phyloP scores from a whole-genome alignment of 2,329 filamentous ascomycete species.

The Purpureocillium lavendulum region DNA sequence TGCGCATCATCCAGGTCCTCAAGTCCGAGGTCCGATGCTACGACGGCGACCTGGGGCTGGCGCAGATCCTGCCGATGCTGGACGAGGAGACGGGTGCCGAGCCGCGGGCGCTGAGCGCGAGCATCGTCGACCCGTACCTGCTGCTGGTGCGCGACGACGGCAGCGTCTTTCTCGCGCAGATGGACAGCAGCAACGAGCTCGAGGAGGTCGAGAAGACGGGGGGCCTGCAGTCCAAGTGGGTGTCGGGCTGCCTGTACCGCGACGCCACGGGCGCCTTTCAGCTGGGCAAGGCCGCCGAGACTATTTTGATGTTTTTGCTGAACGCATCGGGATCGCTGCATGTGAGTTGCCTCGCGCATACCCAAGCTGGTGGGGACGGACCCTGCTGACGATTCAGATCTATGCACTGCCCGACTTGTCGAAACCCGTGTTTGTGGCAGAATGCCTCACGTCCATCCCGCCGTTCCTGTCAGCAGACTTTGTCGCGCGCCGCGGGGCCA shows the following conservation, averaged over 20 bases:
- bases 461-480: conserved; percentile 67
- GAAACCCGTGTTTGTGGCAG: conserved; percentile 63
- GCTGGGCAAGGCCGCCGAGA: conserved; percentile 27
- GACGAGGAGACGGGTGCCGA: conserved; percentile 85
- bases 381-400: conserved; percentile 39
- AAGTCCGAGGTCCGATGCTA: conserved; percentile 84
- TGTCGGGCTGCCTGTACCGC: conserved; percentile 76
- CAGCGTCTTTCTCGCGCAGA: conserved; percentile 69
- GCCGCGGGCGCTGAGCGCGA: conserved; percentile 68
- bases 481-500: conserved; percentile 57
- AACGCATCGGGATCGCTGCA: conserved; percentile 66
- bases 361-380: not conserved
- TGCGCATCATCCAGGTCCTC: conserved; percentile 78
- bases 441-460: conserved; percentile 71
- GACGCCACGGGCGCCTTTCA: conserved; percentile 51
- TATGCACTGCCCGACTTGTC: conserved; percentile 68
- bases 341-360: conserved; percentile 38
- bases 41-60: conserved; percentile 77
- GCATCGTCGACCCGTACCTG: conserved; percentile 80
- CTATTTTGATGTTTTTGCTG: conserved; percentile 68
- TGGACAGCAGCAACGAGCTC: conserved; percentile 70
- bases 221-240: conserved; percentile 58
- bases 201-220: conserved; percentile 68
- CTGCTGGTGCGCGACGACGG: conserved; percentile 77
- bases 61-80: conserved; percentile 85